Percentiles rank a stretch among this genome's conserved stretches.
Evolutionary conservation across 768 basidiomycete genomes (phyloP).

Genomic region (Boletus rubropictus): DNA sequence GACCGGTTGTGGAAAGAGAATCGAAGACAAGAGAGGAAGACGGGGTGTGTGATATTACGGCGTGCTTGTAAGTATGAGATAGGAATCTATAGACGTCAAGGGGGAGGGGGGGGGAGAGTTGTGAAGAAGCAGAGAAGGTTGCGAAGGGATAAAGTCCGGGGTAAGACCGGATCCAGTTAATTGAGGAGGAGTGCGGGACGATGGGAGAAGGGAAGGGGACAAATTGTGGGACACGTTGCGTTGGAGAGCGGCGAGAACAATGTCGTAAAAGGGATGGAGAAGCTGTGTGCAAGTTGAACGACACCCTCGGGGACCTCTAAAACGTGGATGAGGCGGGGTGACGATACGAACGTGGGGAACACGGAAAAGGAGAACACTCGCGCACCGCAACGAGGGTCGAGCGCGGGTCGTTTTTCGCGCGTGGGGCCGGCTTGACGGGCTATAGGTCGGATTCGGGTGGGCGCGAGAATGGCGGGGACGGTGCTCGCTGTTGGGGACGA

Average conservation of each 20-base stretch:
- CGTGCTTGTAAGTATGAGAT: conserved; percentile 18
- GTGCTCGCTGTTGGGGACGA: too few species aligned
- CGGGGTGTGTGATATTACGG: conserved; percentile 24
- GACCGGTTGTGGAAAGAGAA: conserved; percentile 22
- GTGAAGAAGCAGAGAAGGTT: conserved; percentile 16
- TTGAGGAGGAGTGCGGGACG: conserved; percentile 15
- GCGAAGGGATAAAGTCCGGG: conserved; percentile 26
- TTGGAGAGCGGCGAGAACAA: conserved; percentile 16
- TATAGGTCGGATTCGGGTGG: not conserved
- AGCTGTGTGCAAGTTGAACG: conserved; percentile 16
- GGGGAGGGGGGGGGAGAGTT: conserved; percentile 8
- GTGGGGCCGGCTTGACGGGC: conserved; percentile 2
- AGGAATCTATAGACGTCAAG: conserved; percentile 24
- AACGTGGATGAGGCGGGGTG: conserved; percentile 25
- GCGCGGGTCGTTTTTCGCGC: not conserved
- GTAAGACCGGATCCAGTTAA: conserved; percentile 25
- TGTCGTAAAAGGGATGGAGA: conserved; percentile 23
- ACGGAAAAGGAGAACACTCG: conserved; percentile 9
- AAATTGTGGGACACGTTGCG: conserved; percentile 13
- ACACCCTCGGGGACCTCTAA: conserved; percentile 24
- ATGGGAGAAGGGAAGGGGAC: conserved; percentile 16
- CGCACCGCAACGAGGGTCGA: not conserved
- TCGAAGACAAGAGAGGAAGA: conserved; percentile 17
- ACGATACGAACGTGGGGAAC: conserved; percentile 23
- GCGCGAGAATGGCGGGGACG: not conserved